Base-by-base conservation (phyloP, 73 alveolate species). In the Urostyla sp. region DNA sequence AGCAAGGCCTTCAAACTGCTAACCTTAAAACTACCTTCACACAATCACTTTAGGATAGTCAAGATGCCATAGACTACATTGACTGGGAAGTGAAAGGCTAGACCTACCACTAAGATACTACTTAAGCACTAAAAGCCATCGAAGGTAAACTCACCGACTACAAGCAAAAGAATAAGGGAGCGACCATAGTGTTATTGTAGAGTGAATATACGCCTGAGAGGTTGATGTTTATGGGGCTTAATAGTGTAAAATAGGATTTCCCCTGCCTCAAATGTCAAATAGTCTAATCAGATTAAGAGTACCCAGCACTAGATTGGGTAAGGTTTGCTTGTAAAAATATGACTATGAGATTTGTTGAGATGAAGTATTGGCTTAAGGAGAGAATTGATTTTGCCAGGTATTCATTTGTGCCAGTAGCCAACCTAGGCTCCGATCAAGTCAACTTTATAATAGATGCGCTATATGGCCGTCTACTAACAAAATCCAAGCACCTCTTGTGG, bases 251-350 rank as follows among this genome's bases (percentile, higher is more conserved):
- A 30, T 78, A 66, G 53, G 93, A 80, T 32, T 91, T 88, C 67
- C 98, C 98, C 0, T 80, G 80, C 72, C 69, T 92, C 50, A 51
- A 75, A 27, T 53, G 69, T 36, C 81, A 54, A 0, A 55, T 54
- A 23, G 63, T 72, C 36, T 63, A 59, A 18, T 52, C 80, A 46
- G 87, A 79, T 30, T 84, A 74, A 26, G 87, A 61, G 21, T 89
- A 72, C 85, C 99, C 99, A 13, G 96, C 99, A 18, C 81, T 95
- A 69, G 98, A 95, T 73, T 95, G 99, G 99, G 89, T 87, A 20
- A 83, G 87, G 80, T 84, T 55, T 51, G 92, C 95, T 20, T 45
- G 74, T 28, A 89, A 87, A 79, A 85, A 91, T 75, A 75, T 94
- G 85, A 53, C 93, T 23, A 67, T 49, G 10, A 89, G 90, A 61